phyloP scores from a whole-genome alignment of 371 early-diverging fungal genomes.

The Mucor ambiguus region DNA sequence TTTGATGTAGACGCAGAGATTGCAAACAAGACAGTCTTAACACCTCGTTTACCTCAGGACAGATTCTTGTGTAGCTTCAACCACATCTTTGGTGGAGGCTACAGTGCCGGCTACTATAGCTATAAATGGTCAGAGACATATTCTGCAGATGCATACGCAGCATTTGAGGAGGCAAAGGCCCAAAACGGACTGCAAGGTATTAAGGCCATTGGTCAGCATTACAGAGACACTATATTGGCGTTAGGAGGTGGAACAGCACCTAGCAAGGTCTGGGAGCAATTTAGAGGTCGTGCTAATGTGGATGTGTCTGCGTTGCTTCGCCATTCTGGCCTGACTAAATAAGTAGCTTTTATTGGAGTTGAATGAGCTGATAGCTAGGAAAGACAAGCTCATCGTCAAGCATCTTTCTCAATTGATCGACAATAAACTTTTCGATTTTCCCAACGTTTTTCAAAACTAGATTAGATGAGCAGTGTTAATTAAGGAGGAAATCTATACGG shows the following conservation, averaged over 20 bases:
- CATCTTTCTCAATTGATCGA: constrained; percentile 85
- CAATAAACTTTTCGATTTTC: constrained; percentile 89
- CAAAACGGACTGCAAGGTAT: constrained; percentile 34
- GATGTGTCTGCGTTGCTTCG: constrained; percentile 60
- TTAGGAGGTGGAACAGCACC: constrained; percentile 69
- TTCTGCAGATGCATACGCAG: constrained; percentile 72
- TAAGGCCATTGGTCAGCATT: constrained; percentile 52
- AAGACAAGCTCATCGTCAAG: constrained; percentile 91
- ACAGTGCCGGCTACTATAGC: constrained; percentile 69
- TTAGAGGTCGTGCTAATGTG: constrained; percentile 59
- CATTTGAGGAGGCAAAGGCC: constrained; percentile 57
- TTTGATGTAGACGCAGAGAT: constrained; percentile 64
- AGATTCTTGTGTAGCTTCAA: constrained; percentile 65
- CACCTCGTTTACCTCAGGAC: constrained; percentile 58
- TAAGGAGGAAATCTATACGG: background rate
- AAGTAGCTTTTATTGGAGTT: constrained; percentile 19
- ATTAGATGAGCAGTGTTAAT: background rate
- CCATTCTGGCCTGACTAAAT: constrained; percentile 54
- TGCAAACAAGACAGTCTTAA: constrained; percentile 50
- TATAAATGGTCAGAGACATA: constrained; percentile 75
- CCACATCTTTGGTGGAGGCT: constrained; percentile 70
- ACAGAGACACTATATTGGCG: constrained; percentile 66
- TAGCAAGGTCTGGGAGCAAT: constrained; percentile 59
- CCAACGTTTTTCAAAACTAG: constrained; percentile 90
- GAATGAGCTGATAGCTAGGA: constrained; percentile 74